Conservation (phyloP, 2,329 filamentous ascomycete species). For the Sphaerulina vaccinii region DNA sequence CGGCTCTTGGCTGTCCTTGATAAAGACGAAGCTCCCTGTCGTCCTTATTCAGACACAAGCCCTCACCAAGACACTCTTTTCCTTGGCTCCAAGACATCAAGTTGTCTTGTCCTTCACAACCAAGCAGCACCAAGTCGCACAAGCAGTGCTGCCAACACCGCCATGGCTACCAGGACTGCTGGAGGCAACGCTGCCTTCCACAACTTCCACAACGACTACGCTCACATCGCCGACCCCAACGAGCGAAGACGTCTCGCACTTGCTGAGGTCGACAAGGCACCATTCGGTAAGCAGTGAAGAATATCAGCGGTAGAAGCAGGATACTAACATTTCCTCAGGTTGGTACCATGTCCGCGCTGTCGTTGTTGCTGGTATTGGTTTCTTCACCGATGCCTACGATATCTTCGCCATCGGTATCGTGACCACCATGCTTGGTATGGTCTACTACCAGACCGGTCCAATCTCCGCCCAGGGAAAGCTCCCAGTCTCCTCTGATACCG, state of each 20-base stretch:
- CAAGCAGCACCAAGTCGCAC: slow-evolving; percentile 6
- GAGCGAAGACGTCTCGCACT: slow-evolving; percentile 77
- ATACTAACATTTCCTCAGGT: slow-evolving; percentile 57
- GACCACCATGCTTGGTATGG: slow-evolving; percentile 74
- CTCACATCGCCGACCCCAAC: slow-evolving; percentile 65
- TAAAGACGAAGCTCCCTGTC: slow-evolving; percentile 13
- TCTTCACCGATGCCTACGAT: slow-evolving; percentile 80
- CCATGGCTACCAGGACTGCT: slow-evolving; percentile 25
- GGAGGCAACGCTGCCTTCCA: slow-evolving; percentile 71
- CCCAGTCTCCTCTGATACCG: slow-evolving; percentile 68
- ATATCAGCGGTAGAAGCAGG: background rate
- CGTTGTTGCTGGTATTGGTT: slow-evolving; percentile 77
- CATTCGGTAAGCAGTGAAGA: background rate
- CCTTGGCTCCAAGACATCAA: slow-evolving; percentile 16
- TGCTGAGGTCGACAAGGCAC: slow-evolving; percentile 70
- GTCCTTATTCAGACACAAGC: slow-evolving; percentile 5
- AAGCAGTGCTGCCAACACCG: background rate
- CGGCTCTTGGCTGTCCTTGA: slow-evolving; percentile 3
- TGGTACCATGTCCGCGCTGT: slow-evolving; percentile 81
- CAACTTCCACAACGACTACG: slow-evolving; percentile 76
- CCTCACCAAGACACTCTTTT: slow-evolving; percentile 16
- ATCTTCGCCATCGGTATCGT: slow-evolving; percentile 76
- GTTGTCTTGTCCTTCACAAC: slow-evolving; percentile 1
- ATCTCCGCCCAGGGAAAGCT: slow-evolving; percentile 51
- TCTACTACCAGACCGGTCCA: slow-evolving; percentile 59